Percentiles rank a stretch among this genome's conserved stretches.
Conservation (phyloP, 1,284 basidiomycete species). For the Coriolopsis trogii region DNA sequence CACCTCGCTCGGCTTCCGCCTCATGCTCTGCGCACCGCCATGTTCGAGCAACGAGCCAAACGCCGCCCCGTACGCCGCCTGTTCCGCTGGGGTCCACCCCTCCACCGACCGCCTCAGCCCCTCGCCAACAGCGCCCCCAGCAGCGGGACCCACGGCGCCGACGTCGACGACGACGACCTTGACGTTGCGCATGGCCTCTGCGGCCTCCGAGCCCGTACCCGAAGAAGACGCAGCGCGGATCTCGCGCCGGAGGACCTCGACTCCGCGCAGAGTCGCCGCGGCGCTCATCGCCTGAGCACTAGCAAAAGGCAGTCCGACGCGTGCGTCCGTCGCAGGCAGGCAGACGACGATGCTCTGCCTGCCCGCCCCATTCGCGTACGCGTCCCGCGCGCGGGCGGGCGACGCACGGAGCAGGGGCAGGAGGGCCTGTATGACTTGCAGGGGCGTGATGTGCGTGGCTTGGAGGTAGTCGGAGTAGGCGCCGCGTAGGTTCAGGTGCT, state of each 20-base stretch:
- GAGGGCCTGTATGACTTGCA: slow-evolving; percentile 75
- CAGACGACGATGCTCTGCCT: slow-evolving; percentile 72
- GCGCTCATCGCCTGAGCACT: slow-evolving; percentile 73
- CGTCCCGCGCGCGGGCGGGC: slow-evolving; percentile 51
- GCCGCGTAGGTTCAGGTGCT: slow-evolving; percentile 65
- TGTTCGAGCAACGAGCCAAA: slow-evolving; percentile 54
- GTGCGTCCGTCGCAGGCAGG: slow-evolving; percentile 66
- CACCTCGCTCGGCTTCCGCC: slow-evolving; percentile 57
- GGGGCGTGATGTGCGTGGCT: slow-evolving; percentile 72
- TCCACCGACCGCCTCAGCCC: slow-evolving; percentile 57
- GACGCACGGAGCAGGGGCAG: slow-evolving; percentile 72
- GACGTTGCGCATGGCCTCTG: slow-evolving; percentile 61
- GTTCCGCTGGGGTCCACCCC: slow-evolving; percentile 72
- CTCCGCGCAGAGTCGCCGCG: slow-evolving; percentile 65
- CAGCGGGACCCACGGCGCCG: slow-evolving; percentile 48
- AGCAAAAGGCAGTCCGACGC: slow-evolving; percentile 71
- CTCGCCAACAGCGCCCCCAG: slow-evolving; percentile 24
- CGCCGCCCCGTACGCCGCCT: slow-evolving; percentile 66
- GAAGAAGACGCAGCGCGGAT: slow-evolving; percentile 51
- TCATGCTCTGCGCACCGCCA: slow-evolving; percentile 37
- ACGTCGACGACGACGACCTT: slow-evolving; percentile 69
- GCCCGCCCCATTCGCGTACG: slow-evolving; percentile 40
- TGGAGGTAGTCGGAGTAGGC: slow-evolving; percentile 70
- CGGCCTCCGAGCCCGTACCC: slow-evolving; percentile 43
- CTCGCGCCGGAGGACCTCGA: slow-evolving; percentile 74